Conservation (phyloP, 306 rosid genomes). For the Lathyrus sativus region DNA sequence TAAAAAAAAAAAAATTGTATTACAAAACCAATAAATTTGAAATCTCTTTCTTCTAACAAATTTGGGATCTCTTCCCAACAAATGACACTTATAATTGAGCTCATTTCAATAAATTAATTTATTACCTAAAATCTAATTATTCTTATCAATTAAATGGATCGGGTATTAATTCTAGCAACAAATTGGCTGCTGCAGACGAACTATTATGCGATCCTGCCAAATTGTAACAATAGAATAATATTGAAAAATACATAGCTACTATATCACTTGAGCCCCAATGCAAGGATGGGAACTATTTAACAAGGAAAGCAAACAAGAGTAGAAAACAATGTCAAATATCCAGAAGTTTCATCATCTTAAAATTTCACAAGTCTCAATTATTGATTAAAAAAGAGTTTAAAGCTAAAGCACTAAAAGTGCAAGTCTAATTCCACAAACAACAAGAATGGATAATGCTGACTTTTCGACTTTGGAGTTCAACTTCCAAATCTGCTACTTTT, state of each 20-base stretch:
- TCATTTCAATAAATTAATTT: no score
- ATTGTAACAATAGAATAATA: conserved; percentile 20
- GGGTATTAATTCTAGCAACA: no score
- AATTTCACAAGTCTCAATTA: conserved; percentile 27
- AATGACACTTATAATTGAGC: no score
- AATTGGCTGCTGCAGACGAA: conserved; percentile 88
- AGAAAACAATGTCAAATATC: conserved; percentile 66
- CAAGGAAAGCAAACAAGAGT: no score
- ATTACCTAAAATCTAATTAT: no score
- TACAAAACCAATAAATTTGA: no score
- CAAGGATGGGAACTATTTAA: no score
- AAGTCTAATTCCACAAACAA: conserved; percentile 2
- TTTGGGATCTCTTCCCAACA: no score
- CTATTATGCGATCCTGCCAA: conserved; percentile 87
- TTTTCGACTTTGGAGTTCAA: conserved; percentile 94
- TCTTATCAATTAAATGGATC: no score
- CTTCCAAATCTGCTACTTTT: conserved; percentile 89
- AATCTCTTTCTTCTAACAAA: no score
- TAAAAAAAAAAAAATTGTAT: no score
- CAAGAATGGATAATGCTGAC: conserved; percentile 38
- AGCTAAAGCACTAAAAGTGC: neutral
- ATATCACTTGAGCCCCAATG: conserved; percentile 41
- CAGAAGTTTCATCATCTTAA: conserved; percentile 87
- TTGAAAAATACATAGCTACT: neutral
- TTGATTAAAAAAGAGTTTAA: conserved; percentile 22